These are phyloP conservation scores for Stereocaulon alpinum DNA, from an alignment of 495 filamentous ascomycete species.

Conservation along the genomic window DNA sequence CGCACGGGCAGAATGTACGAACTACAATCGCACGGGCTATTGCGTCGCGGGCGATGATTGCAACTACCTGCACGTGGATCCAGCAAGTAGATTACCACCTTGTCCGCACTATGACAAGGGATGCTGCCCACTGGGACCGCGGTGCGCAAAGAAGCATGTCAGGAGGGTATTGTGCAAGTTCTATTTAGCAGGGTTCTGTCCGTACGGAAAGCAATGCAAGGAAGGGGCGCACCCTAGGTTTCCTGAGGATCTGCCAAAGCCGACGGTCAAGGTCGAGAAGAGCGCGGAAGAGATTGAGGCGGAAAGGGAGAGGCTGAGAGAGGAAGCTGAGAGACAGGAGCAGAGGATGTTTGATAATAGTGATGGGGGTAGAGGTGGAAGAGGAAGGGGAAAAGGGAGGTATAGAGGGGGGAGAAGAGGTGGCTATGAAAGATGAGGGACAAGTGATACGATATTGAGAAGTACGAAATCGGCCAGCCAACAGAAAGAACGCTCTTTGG, in stretches of 20 bases:
- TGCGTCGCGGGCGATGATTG: constrained; percentile 96
- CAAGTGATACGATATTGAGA: background rate
- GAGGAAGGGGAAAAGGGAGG: constrained; percentile 38
- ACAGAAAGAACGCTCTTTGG: too few relatives aligned
- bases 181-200: constrained; percentile 92
- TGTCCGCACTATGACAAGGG: constrained; percentile 95
- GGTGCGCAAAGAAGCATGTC: constrained; percentile 80
- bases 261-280: constrained; percentile 53
- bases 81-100: constrained; percentile 64
- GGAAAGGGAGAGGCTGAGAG: constrained; percentile 43
- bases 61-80: constrained; percentile 87
- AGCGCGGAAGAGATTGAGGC: constrained; percentile 52
- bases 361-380: constrained; percentile 14
- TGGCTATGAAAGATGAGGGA: constrained; percentile 16
- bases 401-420: constrained; percentile 39
- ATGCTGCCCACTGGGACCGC: constrained; percentile 82
- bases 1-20: constrained; percentile 95
- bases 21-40: constrained; percentile 78
- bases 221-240: constrained; percentile 74
- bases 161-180: constrained; percentile 63
- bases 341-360: constrained; percentile 38
- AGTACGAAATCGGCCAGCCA: background rate
- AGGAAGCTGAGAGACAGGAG: constrained; percentile 43
- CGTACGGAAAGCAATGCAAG: constrained; percentile 66
- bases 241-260: constrained; percentile 59